Evolutionary conservation across 306 rosid species (phyloP).

Genomic region (Pyrus bretschneideri): DNA sequence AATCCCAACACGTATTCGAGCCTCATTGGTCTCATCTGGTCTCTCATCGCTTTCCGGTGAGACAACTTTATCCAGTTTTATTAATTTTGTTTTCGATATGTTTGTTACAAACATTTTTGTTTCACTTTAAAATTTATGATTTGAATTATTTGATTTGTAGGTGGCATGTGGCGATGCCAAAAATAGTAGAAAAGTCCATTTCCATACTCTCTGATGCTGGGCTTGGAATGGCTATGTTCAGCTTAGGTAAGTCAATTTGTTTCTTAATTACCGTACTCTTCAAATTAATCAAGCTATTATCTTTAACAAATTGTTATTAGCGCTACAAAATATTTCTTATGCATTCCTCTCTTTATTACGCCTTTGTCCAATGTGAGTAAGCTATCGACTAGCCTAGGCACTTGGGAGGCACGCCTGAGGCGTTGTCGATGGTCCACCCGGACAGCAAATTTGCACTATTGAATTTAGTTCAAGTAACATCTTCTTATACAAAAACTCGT

Average conservation of each 20-base stretch:
- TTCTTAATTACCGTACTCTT: neutral
- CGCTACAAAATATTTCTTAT: too few species aligned
- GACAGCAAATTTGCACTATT: too few species aligned
- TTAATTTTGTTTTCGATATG: neutral
- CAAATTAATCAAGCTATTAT: neutral
- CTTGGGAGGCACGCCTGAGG: too few species aligned
- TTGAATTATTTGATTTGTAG: constrained; percentile 25
- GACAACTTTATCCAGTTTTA: neutral
- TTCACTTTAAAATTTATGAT: neutral
- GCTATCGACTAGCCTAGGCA: too few species aligned
- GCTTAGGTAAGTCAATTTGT: constrained; percentile 62
- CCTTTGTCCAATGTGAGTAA: too few species aligned
- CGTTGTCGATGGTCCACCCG: too few species aligned
- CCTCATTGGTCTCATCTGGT: constrained; percentile 88
- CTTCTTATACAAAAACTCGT: too few species aligned
- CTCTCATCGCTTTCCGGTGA: constrained; percentile 78
- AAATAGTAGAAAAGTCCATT: constrained; percentile 67
- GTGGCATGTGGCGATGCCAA: constrained; percentile 89
- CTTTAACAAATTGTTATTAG: too few species aligned
- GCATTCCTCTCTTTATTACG: too few species aligned
- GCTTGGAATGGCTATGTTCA: constrained; percentile 99
- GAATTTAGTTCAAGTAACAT: too few species aligned
- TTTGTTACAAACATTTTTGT: neutral
- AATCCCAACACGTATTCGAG: constrained; percentile 98
- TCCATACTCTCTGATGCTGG: constrained; percentile 98